A percentile compares a stretch with the other conserved stretches of the same genome.
phyloP scores from a whole-genome alignment of 1,139 yeast genomes.

The Pichia sorboxylosa region DNA sequence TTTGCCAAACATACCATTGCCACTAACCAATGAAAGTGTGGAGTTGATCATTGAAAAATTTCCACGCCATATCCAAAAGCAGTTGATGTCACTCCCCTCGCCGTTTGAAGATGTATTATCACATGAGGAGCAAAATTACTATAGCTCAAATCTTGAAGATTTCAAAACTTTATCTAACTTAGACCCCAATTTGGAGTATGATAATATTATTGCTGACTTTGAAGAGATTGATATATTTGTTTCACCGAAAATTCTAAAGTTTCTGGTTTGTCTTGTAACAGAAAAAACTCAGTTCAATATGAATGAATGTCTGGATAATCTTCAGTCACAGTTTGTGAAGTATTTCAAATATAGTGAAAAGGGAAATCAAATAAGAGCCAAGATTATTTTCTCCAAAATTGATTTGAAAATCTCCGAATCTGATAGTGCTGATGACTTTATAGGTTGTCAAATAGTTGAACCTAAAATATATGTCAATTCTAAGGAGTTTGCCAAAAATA shows the following conservation, averaged over 20 bases:
- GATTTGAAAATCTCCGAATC: conserved; percentile 35
- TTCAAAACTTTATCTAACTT: conserved; percentile 7
- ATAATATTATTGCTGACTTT: conserved; percentile 42
- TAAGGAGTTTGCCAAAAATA: conserved; percentile 5
- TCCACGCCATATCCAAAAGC: conserved; percentile 17
- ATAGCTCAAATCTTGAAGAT: conserved; percentile 7
- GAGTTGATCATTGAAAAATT: conserved; percentile 30
- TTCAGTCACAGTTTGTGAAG: conserved; percentile 52
- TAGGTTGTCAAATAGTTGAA: conserved; percentile 4
- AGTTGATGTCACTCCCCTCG: conserved; percentile 6
- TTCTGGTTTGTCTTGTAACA: conserved; percentile 25
- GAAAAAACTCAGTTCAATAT: conserved; percentile 25
- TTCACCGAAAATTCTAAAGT: conserved; percentile 28
- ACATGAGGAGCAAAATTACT: conserved; percentile 5
- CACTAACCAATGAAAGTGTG: conserved; percentile 36
- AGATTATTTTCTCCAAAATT: conserved; percentile 41
- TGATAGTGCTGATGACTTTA: conserved; percentile 1
- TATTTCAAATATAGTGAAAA: conserved; percentile 20
- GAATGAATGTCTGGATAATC: conserved; percentile 44
- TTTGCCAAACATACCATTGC: conserved; percentile 54
- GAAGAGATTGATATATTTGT: conserved; percentile 32
- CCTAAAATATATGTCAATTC: conserved; percentile 4
- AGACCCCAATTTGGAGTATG: conserved; percentile 32
- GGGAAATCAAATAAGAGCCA: conserved; percentile 5
- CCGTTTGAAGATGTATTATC: conserved; percentile 10